Evolutionary conservation across 2,329 filamentous ascomycete genomes (phyloP), one percentile per base, ranked within the genome.

Genomic region (Diaporthe velutina): DNA sequence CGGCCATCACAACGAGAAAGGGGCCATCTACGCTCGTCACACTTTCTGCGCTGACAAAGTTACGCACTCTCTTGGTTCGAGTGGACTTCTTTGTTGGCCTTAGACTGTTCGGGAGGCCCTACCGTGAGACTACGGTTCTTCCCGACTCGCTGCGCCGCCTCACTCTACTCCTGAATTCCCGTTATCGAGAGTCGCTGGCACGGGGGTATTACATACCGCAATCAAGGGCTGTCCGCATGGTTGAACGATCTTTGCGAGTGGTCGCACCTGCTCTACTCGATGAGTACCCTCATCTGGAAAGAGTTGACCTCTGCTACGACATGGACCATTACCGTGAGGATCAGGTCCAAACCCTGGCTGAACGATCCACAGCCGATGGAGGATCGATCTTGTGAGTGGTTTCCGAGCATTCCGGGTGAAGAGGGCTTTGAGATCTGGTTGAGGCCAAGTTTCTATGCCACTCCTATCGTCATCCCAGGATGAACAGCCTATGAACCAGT

Each of bases 151-250:
- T 67, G 0, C 45, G 61, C 28, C 13, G 13, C 13, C 19, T 67
- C 42, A 67, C 42, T 15, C 17, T 67, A 22, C 42, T 67, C 38
- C 22, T 67, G 1, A 7, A 66, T 48, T 1, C 10, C 2, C 0
- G 1, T 3, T 45, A 33, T 13, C 9, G 9, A 12, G 9, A 12
- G 35, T 17, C 4, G n/a, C 4, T 42, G 38, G 13, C n/a, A 7
- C 5, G 10, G 1, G 1, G 3, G 2, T 1, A 3, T 7, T 0
- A 8, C 13, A 45, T 7, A 17, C 8, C 1, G 8, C 25, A 9
- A 2, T 2, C 4, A 17, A 10, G 8, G 25, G 22, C 35, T 3
- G 8, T 4, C 19, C 9, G 8, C 19, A 6, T n/a, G 28, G 0
- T 48, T 10, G 12, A 19, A 25, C 0, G 4, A 12, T 52, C 19